A percentile compares a stretch with the other conserved stretches of the same genome.
Evolutionary conservation across 257 asterid genomes (phyloP).

Genomic region (Primulina huaijiensis): DNA sequence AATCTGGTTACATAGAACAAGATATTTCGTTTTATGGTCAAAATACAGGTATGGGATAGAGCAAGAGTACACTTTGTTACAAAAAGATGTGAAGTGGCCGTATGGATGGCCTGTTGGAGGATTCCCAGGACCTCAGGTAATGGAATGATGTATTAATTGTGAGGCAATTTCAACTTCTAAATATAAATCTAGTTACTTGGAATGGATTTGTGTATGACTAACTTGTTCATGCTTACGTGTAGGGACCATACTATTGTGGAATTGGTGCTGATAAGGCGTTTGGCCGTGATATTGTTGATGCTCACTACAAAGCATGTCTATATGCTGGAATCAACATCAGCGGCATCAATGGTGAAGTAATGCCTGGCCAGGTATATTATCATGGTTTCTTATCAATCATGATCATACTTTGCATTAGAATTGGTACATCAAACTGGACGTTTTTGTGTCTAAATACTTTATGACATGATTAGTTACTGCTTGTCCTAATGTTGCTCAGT

Average conservation of each 20-base stretch:
- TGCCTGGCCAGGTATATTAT: slow-evolving; percentile 37
- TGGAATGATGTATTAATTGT: neutral
- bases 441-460: neutral
- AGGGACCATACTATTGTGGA: neutral
- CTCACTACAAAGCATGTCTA: slow-evolving; percentile 41
- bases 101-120: slow-evolving; percentile 42
- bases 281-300: slow-evolving; percentile 40
- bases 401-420: neutral
- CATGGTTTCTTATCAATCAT: too few relatives aligned
- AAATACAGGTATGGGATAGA: slow-evolving; percentile 32
- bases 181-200: neutral
- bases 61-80: slow-evolving; percentile 23
- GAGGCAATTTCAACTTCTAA: neutral
- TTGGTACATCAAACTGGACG: neutral
- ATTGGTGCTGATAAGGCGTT: slow-evolving; percentile 19
- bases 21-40: neutral
- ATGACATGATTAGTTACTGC: neutral
- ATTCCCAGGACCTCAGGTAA: slow-evolving; percentile 37
- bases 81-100: slow-evolving; percentile 35
- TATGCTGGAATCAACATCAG: slow-evolving; percentile 19
- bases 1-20: too few relatives aligned
- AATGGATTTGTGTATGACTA: neutral
- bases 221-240: neutral
- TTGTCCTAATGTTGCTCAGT: neutral
- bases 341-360: slow-evolving; percentile 41